phyloP scores from a whole-genome alignment of 768 basidiomycete species.

The Macrolepiota albuminosa region DNA sequence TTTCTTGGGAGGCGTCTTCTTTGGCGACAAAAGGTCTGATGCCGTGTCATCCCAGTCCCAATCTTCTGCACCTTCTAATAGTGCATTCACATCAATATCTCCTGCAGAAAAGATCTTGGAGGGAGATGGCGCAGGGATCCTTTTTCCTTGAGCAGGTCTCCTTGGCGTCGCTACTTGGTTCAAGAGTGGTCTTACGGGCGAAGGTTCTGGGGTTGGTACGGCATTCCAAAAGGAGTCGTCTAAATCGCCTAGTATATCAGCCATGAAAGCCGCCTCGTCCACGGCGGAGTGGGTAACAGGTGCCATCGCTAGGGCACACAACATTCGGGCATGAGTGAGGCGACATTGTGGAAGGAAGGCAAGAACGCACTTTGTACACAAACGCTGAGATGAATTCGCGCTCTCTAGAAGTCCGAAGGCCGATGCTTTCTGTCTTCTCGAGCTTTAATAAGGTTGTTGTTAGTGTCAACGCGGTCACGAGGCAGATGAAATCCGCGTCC shows the following conservation, averaged over 20 bases:
- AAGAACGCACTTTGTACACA: neutral
- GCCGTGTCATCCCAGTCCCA: constrained; percentile 68
- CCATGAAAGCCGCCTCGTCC: constrained; percentile 60
- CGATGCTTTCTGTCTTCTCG: neutral
- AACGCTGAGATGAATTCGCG: neutral
- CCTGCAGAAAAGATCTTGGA: constrained; percentile 21
- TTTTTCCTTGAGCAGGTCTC: constrained; percentile 10
- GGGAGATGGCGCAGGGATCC: constrained; percentile 13
- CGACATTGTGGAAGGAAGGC: neutral
- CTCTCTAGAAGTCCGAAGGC: neutral
- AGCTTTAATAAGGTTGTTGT: neutral
- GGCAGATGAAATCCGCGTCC: neutral
- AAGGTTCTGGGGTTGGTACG: constrained; percentile 30
- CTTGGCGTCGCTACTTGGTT: constrained; percentile 12
- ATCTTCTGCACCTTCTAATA: constrained; percentile 62
- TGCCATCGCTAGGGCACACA: constrained; percentile 23
- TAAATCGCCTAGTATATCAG: constrained; percentile 27
- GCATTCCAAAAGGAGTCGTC: constrained; percentile 49
- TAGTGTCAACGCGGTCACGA: constrained; percentile 4
- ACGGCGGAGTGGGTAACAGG: constrained; percentile 27
- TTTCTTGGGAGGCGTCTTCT: constrained; percentile 33
- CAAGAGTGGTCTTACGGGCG: constrained; percentile 19
- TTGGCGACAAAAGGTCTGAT: constrained; percentile 45
- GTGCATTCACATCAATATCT: constrained; percentile 39
- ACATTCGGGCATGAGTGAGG: neutral